Base-by-base conservation (phyloP, 768 basidiomycete genomes). In the Pleurotus sapidus region DNA sequence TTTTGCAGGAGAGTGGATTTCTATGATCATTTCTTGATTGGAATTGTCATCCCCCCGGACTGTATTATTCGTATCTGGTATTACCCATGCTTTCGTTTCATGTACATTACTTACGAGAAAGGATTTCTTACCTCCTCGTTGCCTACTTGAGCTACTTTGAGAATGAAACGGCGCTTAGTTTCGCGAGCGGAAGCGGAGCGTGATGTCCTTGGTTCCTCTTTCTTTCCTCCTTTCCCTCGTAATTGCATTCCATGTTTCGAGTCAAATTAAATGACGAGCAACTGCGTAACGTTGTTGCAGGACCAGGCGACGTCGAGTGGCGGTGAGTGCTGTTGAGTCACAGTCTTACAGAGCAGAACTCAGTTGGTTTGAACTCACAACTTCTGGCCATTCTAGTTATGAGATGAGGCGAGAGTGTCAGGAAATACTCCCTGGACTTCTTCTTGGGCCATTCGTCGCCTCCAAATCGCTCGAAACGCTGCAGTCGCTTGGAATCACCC, bases 351-450 rank as follows among this genome's bases (percentile, higher is more conserved):
- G 24, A 15, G 42, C 25, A 17, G 34, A 27, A 38, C 34, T 25
- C 42, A 23, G 39, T 20, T 46, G 46, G 30, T 50, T 43, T 40
- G 20, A 20, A 20, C 20, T 20, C 20, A 20, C 20, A 20, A 20
- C 20, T 57, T 20, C 34, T 42, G 12, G n/a, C 46, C 43, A 49
- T 17, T 12, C 30, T 24, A 93, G 90, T 65, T 97, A 97, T 66
- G 94, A 96, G 72, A 95, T 97, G 95, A 81, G 94, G 27, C 78
- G 94, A n/a, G 89, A 95, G 65, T 93, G 92, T 64, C 94, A 97
- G 73, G 90, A 95, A 70, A 95, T 96, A 61, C 76, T 92, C 0
- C 88, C 91, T 23, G 84, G 85, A 15, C 84, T 97, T 38, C 77
- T 85, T 24, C 83, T 97, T 5, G 94, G 94, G 0, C 93, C 94